phyloP scores from a whole-genome alignment of 371 early-diverging fungal species.

The Mucor lusitanicus region DNA sequence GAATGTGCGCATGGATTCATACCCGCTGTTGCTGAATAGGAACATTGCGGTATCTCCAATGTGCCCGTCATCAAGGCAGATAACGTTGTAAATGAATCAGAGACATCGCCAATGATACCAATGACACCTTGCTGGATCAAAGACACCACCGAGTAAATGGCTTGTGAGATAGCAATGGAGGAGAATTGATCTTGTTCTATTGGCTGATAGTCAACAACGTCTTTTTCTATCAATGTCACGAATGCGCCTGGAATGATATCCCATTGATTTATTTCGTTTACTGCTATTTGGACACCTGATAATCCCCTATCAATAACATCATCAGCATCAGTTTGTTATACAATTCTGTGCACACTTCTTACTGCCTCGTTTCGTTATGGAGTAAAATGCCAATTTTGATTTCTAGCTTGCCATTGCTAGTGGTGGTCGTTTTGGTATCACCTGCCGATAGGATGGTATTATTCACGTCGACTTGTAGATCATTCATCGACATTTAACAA shows the following conservation, averaged over 20 bases:
- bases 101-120: constrained; percentile 61
- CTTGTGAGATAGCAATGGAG: constrained; percentile 38
- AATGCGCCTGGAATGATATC: constrained; percentile 55
- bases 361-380: neutral
- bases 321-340: neutral
- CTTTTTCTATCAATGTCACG: constrained; percentile 57
- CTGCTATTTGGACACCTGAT: constrained; percentile 59
- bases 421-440: neutral
- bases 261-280: constrained; percentile 53
- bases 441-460: neutral
- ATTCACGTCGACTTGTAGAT: neutral
- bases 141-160: constrained; percentile 56
- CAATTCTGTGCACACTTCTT: neutral
- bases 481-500: neutral
- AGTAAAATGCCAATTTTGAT: neutral
- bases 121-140: constrained; percentile 58
- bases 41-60: constrained; percentile 60
- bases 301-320: constrained; percentile 36
- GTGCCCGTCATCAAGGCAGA: constrained; percentile 59
- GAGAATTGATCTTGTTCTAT: neutral
- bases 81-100: constrained; percentile 55
- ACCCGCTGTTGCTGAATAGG: constrained; percentile 59
- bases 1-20: neutral
- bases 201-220: constrained; percentile 46
- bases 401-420: neutral